Evolutionary conservation across 768 basidiomycete species (phyloP), one percentile per base, ranked within the genome.

Genomic region (Dictyophora rubrovolvata): DNA sequence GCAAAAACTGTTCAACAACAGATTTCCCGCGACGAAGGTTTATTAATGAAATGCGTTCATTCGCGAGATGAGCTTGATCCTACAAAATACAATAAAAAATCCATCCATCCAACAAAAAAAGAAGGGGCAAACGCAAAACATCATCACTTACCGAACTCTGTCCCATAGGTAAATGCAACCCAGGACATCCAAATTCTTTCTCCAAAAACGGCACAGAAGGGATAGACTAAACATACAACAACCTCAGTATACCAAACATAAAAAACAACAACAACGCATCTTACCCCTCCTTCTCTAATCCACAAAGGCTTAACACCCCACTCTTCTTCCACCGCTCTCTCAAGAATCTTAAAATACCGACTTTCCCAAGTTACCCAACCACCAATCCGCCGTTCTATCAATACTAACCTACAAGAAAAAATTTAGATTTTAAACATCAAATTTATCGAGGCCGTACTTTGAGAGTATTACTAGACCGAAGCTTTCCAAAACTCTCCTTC

Each of bases 171-270:
- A 99, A 77, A 71, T 99, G 96, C 11, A 98, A 77, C 18, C 92
- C 91, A 52, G 84, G 87, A 57, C 93, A 96, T 1, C 78, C 75
- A 63, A 99, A 95, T 67, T 86, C 84, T 64, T 93, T 92, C 71
- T 99, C 96, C 2, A 99, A 76, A 70, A 85, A 94, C 0, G 94
- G 95, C 0, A 98, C 82, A 1, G 91, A 91, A 4, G 96, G 96
- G 55, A 97, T 93, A 7, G 91, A 92, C 92, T 94, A 28, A 28
- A 64, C 2, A 47, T 61, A 47, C 21, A 16, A 28, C 33, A 55
- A 59, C 52, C 55, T 36, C 21, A 47, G 33, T 21, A n/a, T 56
- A 8, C 47, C 22, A 56, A 14, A 9, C 47, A 52, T 22, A 7
- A 16, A 18, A 47, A n/a, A 11, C 2, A 22, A 53, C 46, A 48